A percentile compares a stretch with the other conserved stretches of the same genome.
Conservation (phyloP, 768 basidiomycete species). For the Chalciporus piperatus region DNA sequence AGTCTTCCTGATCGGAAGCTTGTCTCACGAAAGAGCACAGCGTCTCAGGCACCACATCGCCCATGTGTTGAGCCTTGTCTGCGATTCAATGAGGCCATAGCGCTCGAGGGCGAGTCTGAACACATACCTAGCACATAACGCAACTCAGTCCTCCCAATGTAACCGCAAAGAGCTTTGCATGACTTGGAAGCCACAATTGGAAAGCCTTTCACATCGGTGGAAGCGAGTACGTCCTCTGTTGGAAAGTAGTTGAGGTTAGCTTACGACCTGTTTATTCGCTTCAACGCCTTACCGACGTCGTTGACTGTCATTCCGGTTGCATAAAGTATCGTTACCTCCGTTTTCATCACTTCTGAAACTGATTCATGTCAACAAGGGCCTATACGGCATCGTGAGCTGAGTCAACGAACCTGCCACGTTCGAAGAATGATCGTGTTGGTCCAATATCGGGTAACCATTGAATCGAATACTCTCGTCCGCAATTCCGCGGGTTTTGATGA, state of each 20-base stretch:
- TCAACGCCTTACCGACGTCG: slow-evolving; percentile 66
- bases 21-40: slow-evolving; percentile 63
- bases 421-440: slow-evolving; percentile 92
- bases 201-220: slow-evolving; percentile 84
- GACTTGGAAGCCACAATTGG: slow-evolving; percentile 75
- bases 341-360: slow-evolving; percentile 92
- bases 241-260: not conserved
- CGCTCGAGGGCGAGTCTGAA: not conserved
- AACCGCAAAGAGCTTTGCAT: slow-evolving; percentile 68
- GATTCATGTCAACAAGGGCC: slow-evolving; percentile 5
- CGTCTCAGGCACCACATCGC: slow-evolving; percentile 60
- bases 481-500: slow-evolving; percentile 89
- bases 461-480: slow-evolving; percentile 97
- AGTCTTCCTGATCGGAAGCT: slow-evolving; percentile 51
- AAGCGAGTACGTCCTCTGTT: slow-evolving; percentile 67
- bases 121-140: slow-evolving; percentile 76
- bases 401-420: slow-evolving; percentile 75
- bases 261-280: not conserved
- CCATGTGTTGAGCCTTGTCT: slow-evolving; percentile 73
- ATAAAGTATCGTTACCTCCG: slow-evolving; percentile 68
- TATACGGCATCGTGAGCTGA: slow-evolving; percentile 1
- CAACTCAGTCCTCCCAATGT: slow-evolving; percentile 85
- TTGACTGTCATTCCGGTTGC: slow-evolving; percentile 73
- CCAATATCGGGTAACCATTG: slow-evolving; percentile 95
- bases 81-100: slow-evolving; percentile 1